These are phyloP conservation scores for Leccinum variicolor DNA, from an alignment of 768 basidiomycete species.

Conservation along the genomic window DNA sequence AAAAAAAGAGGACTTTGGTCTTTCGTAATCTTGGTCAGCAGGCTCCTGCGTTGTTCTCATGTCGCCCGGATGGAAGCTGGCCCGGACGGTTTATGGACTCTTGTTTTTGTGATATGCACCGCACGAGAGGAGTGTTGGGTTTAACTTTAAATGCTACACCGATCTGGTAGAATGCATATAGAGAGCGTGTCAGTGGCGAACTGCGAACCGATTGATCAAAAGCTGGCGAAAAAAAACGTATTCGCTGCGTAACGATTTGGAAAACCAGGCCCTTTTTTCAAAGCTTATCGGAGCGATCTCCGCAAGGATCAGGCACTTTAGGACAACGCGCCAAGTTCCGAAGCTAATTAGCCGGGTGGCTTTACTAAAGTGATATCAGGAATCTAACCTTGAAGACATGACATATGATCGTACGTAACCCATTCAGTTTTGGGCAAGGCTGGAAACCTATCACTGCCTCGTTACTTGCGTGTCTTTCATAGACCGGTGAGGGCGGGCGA, in stretches of 20 bases:
- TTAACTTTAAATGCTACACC: constrained; percentile 13
- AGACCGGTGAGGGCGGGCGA: neutral
- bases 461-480: constrained; percentile 8
- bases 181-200: constrained; percentile 3
- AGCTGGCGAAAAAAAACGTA: neutral
- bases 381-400: constrained; percentile 29
- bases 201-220: neutral
- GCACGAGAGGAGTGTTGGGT: constrained; percentile 2
- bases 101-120: constrained; percentile 7
- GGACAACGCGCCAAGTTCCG: constrained; percentile 11
- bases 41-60: constrained; percentile 18
- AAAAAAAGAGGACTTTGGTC: constrained; percentile 7
- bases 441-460: constrained; percentile 22
- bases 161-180: constrained; percentile 6
- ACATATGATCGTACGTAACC: constrained; percentile 22
- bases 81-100: constrained; percentile 16
- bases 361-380: constrained; percentile 8
- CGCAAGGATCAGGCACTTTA: constrained; percentile 23
- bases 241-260: neutral
- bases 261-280: neutral
- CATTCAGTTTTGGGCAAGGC: constrained; percentile 10
- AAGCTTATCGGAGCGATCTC: constrained; percentile 30
- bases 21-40: constrained; percentile 20
- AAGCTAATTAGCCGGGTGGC: constrained; percentile 11
- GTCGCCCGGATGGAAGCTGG: constrained; percentile 9